Evolutionary conservation across 352 stramenopile species (phyloP), one percentile per base, ranked within the genome.

Genomic region (Phytophthora palmivora): DNA sequence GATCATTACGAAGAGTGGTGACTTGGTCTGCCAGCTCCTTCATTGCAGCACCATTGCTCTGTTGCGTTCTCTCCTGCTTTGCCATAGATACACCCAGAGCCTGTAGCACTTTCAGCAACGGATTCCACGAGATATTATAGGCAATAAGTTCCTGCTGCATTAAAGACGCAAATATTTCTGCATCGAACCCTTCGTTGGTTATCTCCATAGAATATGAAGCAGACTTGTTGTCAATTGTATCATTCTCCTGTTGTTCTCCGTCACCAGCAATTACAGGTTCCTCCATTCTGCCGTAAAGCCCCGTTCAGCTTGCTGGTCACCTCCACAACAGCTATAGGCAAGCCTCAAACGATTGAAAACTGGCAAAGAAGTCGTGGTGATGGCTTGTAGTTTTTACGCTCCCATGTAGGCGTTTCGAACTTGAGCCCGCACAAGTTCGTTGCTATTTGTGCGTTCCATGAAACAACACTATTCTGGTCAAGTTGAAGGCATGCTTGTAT

Each of bases 91-190:
- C 45, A 3, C 79, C 81, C 14, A 95, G 62, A 38, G 79, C 62
- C 56, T 87, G 70, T 1, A 95, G 67, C 10, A 79, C 79, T 47
- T 88, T 85, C 43, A 87, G 70, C 12, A 95, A 55, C 24, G 86
- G 86, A 30, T 89, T 81, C 82, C 85, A 90, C 45, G 86, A 87
- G 21, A 90, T 59, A 19, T 61, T 89, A 67, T 90, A 92, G 47
- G 81, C 64, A 28, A 93, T 86, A 7, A 95, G 52, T 18, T 91
- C 78, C 19, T 81, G 76, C 49, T 89, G 67, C 49, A 95, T 74
- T 47, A 93, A n/a, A 8, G 69, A 74, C 9, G 75, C 76, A 41
- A 93, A 93, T 11, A 63, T 16, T n/a, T 82, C 67, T 33, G 72
- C 46, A 42, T 85, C 70, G 19, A 85, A 82, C 10, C 54, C 58